Conservation (phyloP, 352 stramenopile genomes). For the Phytophthora melonis region DNA sequence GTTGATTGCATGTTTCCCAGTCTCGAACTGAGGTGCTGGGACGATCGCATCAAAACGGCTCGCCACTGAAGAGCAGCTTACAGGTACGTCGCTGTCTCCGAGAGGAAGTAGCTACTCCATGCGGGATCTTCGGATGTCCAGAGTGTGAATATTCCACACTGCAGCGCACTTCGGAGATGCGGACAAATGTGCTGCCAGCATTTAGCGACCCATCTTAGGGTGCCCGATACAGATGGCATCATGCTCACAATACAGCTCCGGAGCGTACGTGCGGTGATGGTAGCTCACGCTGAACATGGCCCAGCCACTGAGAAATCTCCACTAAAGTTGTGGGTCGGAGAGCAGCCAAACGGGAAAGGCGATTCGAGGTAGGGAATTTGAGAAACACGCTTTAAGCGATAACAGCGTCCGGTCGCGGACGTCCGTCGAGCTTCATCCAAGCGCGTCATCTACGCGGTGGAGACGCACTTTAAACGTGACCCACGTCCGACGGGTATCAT, state of each 20-base stretch:
- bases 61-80: conserved; percentile 98
- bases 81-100: no score
- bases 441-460: conserved; percentile 53
- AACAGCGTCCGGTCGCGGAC: no score
- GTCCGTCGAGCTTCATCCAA: conserved; percentile 36
- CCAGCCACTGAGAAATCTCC: conserved; percentile 91
- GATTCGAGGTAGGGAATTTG: no score
- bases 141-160: conserved; percentile 91
- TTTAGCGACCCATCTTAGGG: conserved; percentile 87
- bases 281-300: conserved; percentile 93
- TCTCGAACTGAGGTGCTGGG: conserved; percentile 34
- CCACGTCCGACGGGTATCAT: conserved; percentile 59
- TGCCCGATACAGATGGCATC: conserved; percentile 96
- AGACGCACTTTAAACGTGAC: conserved; percentile 55
- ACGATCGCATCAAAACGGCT: conserved; percentile 79
- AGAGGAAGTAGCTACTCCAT: conserved; percentile 99
- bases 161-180: conserved; percentile 88
- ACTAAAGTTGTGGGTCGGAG: conserved; percentile 47
- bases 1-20: conserved; percentile 1
- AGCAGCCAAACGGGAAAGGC: no score
- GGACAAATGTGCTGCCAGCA: conserved; percentile 90
- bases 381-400: no score
- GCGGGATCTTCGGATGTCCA: conserved; percentile 93
- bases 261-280: no score
- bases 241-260: conserved; percentile 98